Base-by-base conservation (phyloP, 202 grass and related monocot species). In the Setaria italica region DNA sequence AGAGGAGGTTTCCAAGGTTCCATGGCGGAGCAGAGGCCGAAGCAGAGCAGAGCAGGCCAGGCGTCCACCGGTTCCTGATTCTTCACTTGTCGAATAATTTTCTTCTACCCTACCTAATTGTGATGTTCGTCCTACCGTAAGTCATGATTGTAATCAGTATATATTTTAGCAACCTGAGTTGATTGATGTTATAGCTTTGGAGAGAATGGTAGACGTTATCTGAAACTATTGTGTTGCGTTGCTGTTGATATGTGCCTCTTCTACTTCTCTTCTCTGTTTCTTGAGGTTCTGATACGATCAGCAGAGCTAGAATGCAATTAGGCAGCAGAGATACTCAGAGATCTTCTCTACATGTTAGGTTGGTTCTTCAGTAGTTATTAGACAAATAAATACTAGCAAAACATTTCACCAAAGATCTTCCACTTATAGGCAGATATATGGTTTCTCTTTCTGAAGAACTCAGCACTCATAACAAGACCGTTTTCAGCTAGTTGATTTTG, bases 71-170 rank as follows among this genome's bases (percentile, higher is more conserved):
- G 42, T 60, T 76, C 64, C 21, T 82, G 57, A 66, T 51, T 43
- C 14, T 53, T 82, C 30, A 5, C 21, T 78, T 53, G 37, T 59
- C 6, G 58, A 91, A 91, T 91, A 88, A 91, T 88, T 78, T 78
- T 17, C 7, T 85, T 32, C 63, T 39, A 41, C 35, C 35, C 4
- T 41, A 72, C 65, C 73, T 11, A 79, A 51, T 30, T 91, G 66
- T 82, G 81, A 56, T 80, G 41, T 78, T 25, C 77, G 35, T 78
- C 39, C n/a, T 84, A 48, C 7, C 72, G 11, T 73, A 77, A 84
- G 42, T 32, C 80, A 55, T 17, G 3, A 14, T 84, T 84, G 43
- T 37, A 71, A 62, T 70, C 19, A 13, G 43, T 58, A 32, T 77
- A 41, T 55, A 62, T 86, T 11, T 39, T 65, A 81, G 70, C 45